These are phyloP conservation scores for Penicillium corylophilum DNA, from an alignment of 2,329 filamentous ascomycete species.

Conservation along the genomic window DNA sequence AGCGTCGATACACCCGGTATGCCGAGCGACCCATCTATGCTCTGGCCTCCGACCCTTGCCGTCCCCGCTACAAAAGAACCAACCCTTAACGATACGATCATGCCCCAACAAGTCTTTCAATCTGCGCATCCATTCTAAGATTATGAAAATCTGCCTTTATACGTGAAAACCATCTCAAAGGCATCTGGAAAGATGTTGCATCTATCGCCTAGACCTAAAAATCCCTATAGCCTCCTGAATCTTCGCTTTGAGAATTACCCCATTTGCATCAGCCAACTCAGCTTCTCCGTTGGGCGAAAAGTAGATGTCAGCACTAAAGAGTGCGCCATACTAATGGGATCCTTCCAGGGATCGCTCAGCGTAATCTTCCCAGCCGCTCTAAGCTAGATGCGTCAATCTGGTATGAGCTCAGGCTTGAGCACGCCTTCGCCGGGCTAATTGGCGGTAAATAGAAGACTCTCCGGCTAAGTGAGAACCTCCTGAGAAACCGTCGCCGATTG, in stretches of 20 bases:
- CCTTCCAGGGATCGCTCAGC: constrained; percentile 43
- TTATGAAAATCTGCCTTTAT: constrained; percentile 3
- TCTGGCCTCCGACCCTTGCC: background rate
- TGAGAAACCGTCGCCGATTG: constrained; percentile 17
- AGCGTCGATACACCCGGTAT: background rate
- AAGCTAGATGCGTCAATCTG: constrained; percentile 31
- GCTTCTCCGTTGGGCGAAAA: constrained; percentile 49
- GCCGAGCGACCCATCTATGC: background rate
- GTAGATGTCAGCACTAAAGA: constrained; percentile 44
- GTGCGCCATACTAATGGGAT: constrained; percentile 40
- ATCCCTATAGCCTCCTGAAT: constrained; percentile 15
- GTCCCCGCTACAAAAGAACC: background rate
- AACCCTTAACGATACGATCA: background rate
- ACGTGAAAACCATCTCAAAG: too few relatives aligned
- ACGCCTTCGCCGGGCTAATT: constrained; percentile 27
- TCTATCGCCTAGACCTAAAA: background rate
- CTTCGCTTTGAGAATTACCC: too few relatives aligned
- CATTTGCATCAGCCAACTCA: constrained; percentile 37
- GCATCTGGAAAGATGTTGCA: too few relatives aligned
- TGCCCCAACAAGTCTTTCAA: background rate
- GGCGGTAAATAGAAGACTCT: constrained; percentile 11
- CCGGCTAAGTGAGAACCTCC: constrained; percentile 13
- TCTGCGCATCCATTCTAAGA: constrained; percentile 1
- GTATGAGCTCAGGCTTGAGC: constrained; percentile 42
- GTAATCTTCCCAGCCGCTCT: constrained; percentile 34